Evolutionary conservation across 2,329 filamentous ascomycete genomes (phyloP).

Genomic region (Balansia obtecta): DNA sequence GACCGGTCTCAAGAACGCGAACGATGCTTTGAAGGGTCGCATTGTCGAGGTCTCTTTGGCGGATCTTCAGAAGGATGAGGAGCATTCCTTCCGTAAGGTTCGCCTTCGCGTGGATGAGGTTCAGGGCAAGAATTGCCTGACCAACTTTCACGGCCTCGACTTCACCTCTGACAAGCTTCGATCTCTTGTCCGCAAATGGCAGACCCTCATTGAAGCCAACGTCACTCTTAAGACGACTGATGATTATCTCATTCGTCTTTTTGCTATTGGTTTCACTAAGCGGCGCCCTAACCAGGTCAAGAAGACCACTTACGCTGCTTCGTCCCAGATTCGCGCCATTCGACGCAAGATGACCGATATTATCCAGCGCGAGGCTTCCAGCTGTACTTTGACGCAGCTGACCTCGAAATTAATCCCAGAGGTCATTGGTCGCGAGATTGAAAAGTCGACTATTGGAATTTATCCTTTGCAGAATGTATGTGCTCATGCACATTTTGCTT

Average conservation of each 20-base stretch:
- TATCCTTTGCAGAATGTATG: constrained; percentile 98
- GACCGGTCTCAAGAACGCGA: constrained; percentile 99
- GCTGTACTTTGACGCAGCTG: constrained; percentile 90
- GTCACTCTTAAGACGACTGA: constrained; percentile 99
- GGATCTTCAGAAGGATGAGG: constrained; percentile 99
- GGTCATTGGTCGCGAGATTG: constrained; percentile 98
- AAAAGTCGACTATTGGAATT: constrained; percentile 99
- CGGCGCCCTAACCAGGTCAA: constrained; percentile 98
- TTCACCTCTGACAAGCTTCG: constrained; percentile 99
- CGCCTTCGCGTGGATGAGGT: constrained; percentile 98
- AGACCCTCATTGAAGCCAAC: constrained; percentile 98
- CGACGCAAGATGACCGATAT: constrained; percentile 99
- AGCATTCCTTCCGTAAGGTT: constrained; percentile 99
- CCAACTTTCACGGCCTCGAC: constrained; percentile 99
- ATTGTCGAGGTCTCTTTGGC: constrained; percentile 98
- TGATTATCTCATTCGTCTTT: constrained; percentile 97
- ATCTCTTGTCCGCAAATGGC: constrained; percentile 99
- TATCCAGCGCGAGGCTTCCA: constrained; percentile 89
- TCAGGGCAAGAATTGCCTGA: constrained; percentile 99
- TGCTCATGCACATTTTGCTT: constrained; percentile 11
- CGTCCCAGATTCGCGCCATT: constrained; percentile 94
- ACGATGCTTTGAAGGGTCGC: constrained; percentile 96
- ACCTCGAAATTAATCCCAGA: constrained; percentile 98
- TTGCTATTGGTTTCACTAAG: constrained; percentile 99
- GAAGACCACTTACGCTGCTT: constrained; percentile 98